Conservation (phyloP, 1,284 basidiomycete species). For the Cutaneotrichosporon cutaneum region DNA sequence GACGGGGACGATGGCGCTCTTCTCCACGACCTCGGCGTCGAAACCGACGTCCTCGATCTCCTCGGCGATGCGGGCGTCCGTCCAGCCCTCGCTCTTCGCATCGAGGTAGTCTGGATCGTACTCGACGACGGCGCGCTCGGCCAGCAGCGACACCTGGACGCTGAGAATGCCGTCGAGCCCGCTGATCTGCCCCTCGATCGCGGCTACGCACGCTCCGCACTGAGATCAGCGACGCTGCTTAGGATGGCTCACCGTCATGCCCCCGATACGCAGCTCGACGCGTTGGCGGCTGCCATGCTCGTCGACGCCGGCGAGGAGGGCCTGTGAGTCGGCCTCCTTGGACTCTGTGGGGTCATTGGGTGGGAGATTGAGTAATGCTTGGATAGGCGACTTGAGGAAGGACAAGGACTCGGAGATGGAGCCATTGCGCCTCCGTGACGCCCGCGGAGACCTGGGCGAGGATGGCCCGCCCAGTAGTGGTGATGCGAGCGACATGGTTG, state of each 20-base stretch:
- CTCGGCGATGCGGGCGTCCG: slow-evolving; percentile 70
- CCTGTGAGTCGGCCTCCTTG: slow-evolving; percentile 18
- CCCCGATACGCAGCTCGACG: slow-evolving; percentile 52
- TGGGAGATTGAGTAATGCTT: slow-evolving; percentile 15
- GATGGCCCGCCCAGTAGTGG: neutral
- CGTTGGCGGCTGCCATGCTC: slow-evolving; percentile 27
- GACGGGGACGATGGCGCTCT: slow-evolving; percentile 42
- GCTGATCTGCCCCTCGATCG: slow-evolving; percentile 90
- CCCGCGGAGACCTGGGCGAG: neutral
- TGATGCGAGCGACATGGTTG: slow-evolving; percentile 8
- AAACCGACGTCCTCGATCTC: slow-evolving; percentile 56
- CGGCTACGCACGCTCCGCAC: slow-evolving; percentile 57
- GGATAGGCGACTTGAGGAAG: slow-evolving; percentile 18
- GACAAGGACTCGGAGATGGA: slow-evolving; percentile 19
- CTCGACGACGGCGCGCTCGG: slow-evolving; percentile 87
- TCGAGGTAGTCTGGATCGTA: slow-evolving; percentile 65
- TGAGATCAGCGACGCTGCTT: slow-evolving; percentile 24
- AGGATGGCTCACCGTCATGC: slow-evolving; percentile 48
- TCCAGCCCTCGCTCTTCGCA: slow-evolving; percentile 60
- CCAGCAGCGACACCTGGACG: slow-evolving; percentile 87
- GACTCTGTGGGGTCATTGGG: slow-evolving; percentile 22
- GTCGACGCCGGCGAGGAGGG: slow-evolving; percentile 16
- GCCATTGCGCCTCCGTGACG: slow-evolving; percentile 4
- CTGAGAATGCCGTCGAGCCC: slow-evolving; percentile 79
- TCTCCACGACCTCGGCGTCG: slow-evolving; percentile 51